Evolutionary conservation across 2,329 filamentous ascomycete genomes (phyloP), one percentile per base, ranked within the genome.

Genomic region (Celoporthe dispersa): DNA sequence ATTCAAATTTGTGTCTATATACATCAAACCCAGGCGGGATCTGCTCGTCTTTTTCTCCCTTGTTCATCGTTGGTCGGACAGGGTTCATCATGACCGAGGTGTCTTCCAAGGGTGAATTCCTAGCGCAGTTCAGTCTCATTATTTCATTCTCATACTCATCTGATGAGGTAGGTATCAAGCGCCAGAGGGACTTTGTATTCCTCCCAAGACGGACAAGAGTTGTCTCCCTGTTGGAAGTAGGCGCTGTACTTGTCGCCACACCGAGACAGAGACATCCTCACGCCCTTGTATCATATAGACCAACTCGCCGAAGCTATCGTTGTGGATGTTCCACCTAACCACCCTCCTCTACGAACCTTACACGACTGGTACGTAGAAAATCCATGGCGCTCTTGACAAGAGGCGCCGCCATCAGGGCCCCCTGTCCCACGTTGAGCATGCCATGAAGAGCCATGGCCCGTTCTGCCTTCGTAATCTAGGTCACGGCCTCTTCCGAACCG

Each of bases 381-480:
- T 31, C 25, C 51, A 39, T 25, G 22, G 37, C 69, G 16, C 41
- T 53, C 65, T 64, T 57, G 33, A 68, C 37, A 55, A n/a, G 48
- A 55, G 57, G 53, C 48, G 37, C 22, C 35, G 19, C 33, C 41
- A 25, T 11, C 63, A 59, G 35, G n/a, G 37, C 31, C 25, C 65
- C 31, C 22, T 8, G 62, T 72, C 60, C 33, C 68, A 70, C 55
- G 63, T 62, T 28, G 61, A 63, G 35, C 53, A 63, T 22, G 55
- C 65, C 35, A 62, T 60, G 53, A 66, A 64, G 12, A 25, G 35
- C 35, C 68, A 68, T 44, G 28, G 53, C 44, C 16, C 64, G 1
- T 28, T 68, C 44, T 65, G 67, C 57, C 44, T 70, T 53, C 68
- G 55, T 25, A 65, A 63, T 5, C 39, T 70, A n/a, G 68, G 62